Percentiles rank a stretch among this genome's conserved stretches.
phyloP scores from a whole-genome alignment of 352 stramenopile species.

The Pythium apleroticum region DNA sequence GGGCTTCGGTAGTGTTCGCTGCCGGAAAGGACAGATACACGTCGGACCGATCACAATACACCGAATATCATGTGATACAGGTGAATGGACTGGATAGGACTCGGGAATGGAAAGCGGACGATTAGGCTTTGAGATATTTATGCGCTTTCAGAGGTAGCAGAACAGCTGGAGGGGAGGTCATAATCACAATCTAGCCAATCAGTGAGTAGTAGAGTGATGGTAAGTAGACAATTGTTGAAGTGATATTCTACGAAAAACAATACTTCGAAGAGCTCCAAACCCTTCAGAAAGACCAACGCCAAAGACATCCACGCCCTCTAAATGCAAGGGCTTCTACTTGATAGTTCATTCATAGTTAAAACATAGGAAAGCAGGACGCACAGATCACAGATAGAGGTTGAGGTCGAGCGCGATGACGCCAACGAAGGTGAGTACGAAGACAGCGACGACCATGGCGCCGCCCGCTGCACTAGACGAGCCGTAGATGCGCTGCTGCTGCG shows the following conservation, averaged over 20 bases:
- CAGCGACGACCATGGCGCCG: neutral
- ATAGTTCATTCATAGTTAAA: too few relatives aligned
- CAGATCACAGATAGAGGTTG: conserved; percentile 4
- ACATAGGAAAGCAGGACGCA: too few relatives aligned
- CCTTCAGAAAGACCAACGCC: too few relatives aligned
- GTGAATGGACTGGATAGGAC: too few relatives aligned
- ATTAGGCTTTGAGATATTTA: neutral
- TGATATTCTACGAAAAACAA: neutral
- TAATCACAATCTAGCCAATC: conserved; percentile 3
- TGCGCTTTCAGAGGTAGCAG: neutral
- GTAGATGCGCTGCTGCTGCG: conserved; percentile 22
- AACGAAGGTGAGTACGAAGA: conserved; percentile 5
- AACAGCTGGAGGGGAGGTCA: neutral
- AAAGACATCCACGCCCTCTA: too few relatives aligned
- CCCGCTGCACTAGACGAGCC: conserved; percentile 8
- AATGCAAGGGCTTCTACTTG: too few relatives aligned
- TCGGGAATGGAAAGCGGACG: too few relatives aligned
- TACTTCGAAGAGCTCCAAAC: neutral
- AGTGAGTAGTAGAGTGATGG: neutral
- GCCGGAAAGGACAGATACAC: neutral
- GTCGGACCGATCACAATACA: neutral
- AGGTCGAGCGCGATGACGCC: neutral
- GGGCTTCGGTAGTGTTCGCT: neutral
- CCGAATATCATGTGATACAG: too few relatives aligned
- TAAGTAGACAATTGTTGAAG: neutral